Percentiles rank a stretch among this genome's conserved stretches.
phyloP scores from a whole-genome alignment of 257 asterid genomes.

The Oldenlandia corymbosa region DNA sequence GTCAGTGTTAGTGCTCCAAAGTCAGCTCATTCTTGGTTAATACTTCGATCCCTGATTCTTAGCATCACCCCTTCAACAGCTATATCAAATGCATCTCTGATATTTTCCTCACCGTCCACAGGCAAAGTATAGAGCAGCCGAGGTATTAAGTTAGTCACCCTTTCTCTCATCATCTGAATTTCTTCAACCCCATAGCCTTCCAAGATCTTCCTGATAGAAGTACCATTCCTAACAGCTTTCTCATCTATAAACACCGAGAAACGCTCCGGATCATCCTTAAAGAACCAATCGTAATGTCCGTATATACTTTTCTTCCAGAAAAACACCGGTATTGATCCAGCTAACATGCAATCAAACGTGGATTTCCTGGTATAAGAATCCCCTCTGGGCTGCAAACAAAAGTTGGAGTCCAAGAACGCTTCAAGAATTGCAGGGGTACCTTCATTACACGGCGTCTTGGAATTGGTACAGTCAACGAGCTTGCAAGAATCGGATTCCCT shows the following conservation, averaged over 20 bases:
- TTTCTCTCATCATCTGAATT: slow-evolving; percentile 59
- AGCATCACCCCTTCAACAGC: slow-evolving; percentile 65
- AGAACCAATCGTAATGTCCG: slow-evolving; percentile 76
- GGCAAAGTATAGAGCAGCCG: slow-evolving; percentile 53
- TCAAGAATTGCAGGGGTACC: slow-evolving; percentile 33
- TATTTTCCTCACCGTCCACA: slow-evolving; percentile 33
- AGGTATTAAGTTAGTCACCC: slow-evolving; percentile 60
- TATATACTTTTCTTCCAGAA: slow-evolving; percentile 48
- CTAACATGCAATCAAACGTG: slow-evolving; percentile 68
- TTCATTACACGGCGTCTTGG: slow-evolving; percentile 38
- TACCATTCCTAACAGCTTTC: slow-evolving; percentile 53
- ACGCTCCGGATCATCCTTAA: slow-evolving; percentile 61
- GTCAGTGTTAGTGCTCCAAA: too few species aligned
- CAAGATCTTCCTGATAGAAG: slow-evolving; percentile 27
- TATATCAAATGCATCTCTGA: slow-evolving; percentile 68
- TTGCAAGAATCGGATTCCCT: slow-evolving; percentile 40
- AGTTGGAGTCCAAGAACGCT: slow-evolving; percentile 49
- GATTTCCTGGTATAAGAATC: slow-evolving; percentile 59
- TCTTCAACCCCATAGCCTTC: slow-evolving; percentile 43
- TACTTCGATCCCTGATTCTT: slow-evolving; percentile 53
- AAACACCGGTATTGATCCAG: slow-evolving; percentile 78
- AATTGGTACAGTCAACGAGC: slow-evolving; percentile 55
- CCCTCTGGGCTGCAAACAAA: slow-evolving; percentile 76
- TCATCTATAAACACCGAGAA: slow-evolving; percentile 74
- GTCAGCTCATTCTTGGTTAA: slow-evolving; percentile 4